Conservation (phyloP, 495 filamentous ascomycete genomes). For the Hypomontagnella submonticulosa region DNA sequence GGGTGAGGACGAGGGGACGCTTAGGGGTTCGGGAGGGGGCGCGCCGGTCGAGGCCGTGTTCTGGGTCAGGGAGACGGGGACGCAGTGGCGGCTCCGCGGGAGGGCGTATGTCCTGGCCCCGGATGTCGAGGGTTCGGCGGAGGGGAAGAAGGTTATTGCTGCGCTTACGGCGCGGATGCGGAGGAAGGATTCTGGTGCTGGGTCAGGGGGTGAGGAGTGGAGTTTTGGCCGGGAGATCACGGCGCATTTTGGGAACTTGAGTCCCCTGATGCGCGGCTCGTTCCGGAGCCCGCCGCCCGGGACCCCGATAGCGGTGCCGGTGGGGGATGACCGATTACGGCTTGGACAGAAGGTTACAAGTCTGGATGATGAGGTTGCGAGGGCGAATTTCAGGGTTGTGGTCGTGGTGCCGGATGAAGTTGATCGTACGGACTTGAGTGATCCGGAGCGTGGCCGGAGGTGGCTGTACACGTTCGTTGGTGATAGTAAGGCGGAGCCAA, state of each 20-base stretch:
- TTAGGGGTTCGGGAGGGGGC: conserved; percentile 68
- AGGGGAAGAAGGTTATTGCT: conserved; percentile 56
- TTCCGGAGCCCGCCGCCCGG: conserved; percentile 85
- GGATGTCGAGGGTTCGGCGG: conserved; percentile 63
- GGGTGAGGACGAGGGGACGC: conserved; percentile 21
- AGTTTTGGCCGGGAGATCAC: conserved; percentile 80
- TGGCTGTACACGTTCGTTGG: conserved; percentile 72
- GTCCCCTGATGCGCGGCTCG: conserved; percentile 78
- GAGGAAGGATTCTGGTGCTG: conserved; percentile 18
- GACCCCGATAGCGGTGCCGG: conserved; percentile 58
- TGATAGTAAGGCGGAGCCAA: conserved; percentile 35
- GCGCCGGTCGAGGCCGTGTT: conserved; percentile 82
- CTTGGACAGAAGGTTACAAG: conserved; percentile 76
- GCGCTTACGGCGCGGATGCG: conserved; percentile 63
- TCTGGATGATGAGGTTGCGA: conserved; percentile 73
- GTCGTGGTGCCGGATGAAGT: conserved; percentile 84
- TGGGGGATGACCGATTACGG: conserved; percentile 60
- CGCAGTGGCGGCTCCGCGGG: conserved; percentile 88
- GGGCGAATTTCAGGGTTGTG: conserved; percentile 85
- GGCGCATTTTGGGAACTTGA: conserved; percentile 87
- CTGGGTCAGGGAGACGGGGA: conserved; percentile 76
- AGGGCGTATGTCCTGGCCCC: conserved; percentile 71
- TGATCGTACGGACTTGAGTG: conserved; percentile 77
- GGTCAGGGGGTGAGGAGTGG: conserved; percentile 57
- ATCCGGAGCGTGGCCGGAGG: conserved; percentile 70